Base-by-base conservation (phyloP, 768 basidiomycete species). In the Lentinula boryana region DNA sequence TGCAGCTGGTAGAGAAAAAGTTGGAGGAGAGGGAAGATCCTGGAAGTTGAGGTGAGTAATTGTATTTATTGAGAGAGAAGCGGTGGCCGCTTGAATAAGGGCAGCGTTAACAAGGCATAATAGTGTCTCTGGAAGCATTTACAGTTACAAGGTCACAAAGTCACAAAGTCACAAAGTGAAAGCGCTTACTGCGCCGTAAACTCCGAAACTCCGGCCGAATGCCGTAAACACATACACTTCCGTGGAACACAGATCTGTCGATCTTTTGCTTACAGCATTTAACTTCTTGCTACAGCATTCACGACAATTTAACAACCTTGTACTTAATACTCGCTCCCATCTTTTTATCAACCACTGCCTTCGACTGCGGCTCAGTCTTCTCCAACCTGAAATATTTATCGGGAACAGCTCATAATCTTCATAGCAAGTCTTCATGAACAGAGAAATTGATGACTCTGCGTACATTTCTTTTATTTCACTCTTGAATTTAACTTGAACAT, bases 1-100 rank as follows among this genome's bases (percentile, higher is more conserved):
- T 5, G 76, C 71, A 0, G 69, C 50, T 0, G 83, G 83, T 12
- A 85, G 69, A 12, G 66, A 67, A 55, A 82, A 80, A 2, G 74
- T 66, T 0, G 77, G 70, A 21, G 75, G 69, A 62, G 67, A 71
- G 23, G 79, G 72, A 23, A 67, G 60, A 13, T 66, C 58, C 7
- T 68, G 60, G 23, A 71, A 64, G 12, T 66, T 63, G 55, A 82
- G 77, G 1, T 70, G 68, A 5, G 69, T 56, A n/a, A 76, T 60
- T 0, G 71, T 65, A 60, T 82, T 76, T 35, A 83, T 62, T 3
- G 68, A 15, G 36, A 84, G 72, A n/a, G 44, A 32, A 23, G 18
- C 33, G 38, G 57, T 23, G 41, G 40, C 41, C 54, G 49, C 58
- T 44, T 43, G 52, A 21, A 60, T 36, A 12, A 56, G 41, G 12